Evolutionary conservation across 1,139 yeast species (phyloP).

Genomic region (Saccharomyces hybrid): DNA sequence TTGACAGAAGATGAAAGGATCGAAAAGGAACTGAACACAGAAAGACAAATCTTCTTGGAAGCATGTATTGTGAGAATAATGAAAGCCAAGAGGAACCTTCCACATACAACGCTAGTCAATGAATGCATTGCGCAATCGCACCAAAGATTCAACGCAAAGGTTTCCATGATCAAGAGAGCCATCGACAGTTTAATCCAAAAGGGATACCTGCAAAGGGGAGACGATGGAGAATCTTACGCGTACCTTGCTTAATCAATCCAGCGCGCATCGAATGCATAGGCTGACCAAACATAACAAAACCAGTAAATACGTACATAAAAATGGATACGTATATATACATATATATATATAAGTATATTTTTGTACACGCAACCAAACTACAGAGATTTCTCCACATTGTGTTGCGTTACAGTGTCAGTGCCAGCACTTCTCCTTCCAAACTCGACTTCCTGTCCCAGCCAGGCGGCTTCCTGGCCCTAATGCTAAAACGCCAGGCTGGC

Average conservation of each 20-base stretch:
- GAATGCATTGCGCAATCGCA: constrained; percentile 86
- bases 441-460: background rate
- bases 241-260: constrained; percentile 49
- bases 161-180: constrained; percentile 79
- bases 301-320: background rate
- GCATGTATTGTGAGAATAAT: constrained; percentile 94
- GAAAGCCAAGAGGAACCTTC: constrained; percentile 81
- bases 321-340: background rate
- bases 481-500: background rate
- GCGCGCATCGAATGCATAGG: background rate
- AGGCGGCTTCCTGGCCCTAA: background rate
- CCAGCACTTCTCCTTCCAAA: background rate
- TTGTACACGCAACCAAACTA: background rate
- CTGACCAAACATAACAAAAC: background rate
- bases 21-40: constrained; percentile 77
- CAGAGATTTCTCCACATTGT: background rate
- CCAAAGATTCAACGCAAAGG: constrained; percentile 77
- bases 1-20: constrained; percentile 66
- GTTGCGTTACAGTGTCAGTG: background rate
- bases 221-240: constrained; percentile 61
- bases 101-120: constrained; percentile 74
- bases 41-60: constrained; percentile 77
- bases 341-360: background rate
- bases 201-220: constrained; percentile 75
- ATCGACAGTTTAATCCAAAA: constrained; percentile 81